Percentiles rank a stretch among this genome's conserved stretches.
phyloP scores from a whole-genome alignment of 257 asterid species.

The Jacaranda copaia region DNA sequence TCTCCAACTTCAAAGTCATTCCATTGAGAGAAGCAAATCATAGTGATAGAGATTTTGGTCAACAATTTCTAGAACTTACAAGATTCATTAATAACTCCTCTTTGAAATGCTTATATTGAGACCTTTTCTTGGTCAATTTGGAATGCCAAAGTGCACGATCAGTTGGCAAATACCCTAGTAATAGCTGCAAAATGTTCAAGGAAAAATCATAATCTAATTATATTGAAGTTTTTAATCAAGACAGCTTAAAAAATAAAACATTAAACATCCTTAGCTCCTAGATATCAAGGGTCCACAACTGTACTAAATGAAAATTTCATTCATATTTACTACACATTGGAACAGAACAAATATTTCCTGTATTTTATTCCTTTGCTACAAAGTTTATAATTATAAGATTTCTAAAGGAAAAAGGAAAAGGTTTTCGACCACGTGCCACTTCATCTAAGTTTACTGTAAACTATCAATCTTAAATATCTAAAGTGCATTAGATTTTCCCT shows the following conservation, averaged over 20 bases:
- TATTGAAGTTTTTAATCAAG: conserved; percentile 27
- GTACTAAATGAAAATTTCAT: not conserved
- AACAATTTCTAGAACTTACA: conserved; percentile 60
- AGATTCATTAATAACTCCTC: conserved; percentile 95
- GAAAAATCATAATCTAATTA: conserved; percentile 7
- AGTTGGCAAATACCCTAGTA: conserved; percentile 83
- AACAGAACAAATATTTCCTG: not conserved
- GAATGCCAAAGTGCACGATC: conserved; percentile 89
- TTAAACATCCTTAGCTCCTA: not conserved
- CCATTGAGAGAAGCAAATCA: conserved; percentile 7
- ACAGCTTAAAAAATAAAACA: not conserved
- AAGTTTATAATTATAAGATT: not conserved
- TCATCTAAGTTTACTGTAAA: conserved; percentile 9
- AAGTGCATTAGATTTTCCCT: not conserved
- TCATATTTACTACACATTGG: conserved; percentile 5
- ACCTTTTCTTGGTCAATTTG: conserved; percentile 83
- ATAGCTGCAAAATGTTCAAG: conserved; percentile 61
- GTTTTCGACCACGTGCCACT: conserved; percentile 1
- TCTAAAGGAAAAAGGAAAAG: not conserved
- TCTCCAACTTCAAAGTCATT: conserved; percentile 13
- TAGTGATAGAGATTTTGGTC: conserved; percentile 14
- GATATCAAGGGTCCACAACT: not conserved
- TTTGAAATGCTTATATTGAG: conserved; percentile 85
- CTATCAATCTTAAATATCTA: not conserved
- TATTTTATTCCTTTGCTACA: not conserved